Evolutionary conservation across 441 rosid species (phyloP), one percentile per base, ranked within the genome.

Genomic region (Biscutella laevigata): DNA sequence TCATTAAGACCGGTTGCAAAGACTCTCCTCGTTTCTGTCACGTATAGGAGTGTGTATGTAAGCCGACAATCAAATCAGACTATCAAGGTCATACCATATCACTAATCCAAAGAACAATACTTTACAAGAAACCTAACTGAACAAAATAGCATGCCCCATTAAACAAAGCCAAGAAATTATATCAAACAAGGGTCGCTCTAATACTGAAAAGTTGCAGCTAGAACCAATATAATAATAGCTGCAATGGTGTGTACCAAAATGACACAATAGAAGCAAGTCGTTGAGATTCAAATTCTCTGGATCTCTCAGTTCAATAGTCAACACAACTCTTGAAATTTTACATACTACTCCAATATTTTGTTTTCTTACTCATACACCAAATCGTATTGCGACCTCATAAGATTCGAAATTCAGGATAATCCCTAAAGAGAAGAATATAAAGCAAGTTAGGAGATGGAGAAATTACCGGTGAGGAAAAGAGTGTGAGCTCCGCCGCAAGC

Each of bases 401-500:
- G 49, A 45, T 16, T 29, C 35, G 16, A 25, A 37, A 6, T 34
- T 40, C 1, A 2, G n/a, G 29, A 37, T 7, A 16, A 42, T 19
- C 22, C 5, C 1, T 3, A 39, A 49, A 61, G 22, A 32, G 12
- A 26, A 25, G 35, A n/a, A 28, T 15, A 40, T 2, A 43, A 14
- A 27, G 37, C 7, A 57, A 9, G 17, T 5, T 5, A 2, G 14
- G 6, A 44, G 25, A n/a, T 7, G 40, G 34, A 62, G 10, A 13
- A 34, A 37, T 54, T 52, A 86, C 97, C 95, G 42, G 98, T 79
- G 61, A 90, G 78, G 85, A 87, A 85, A 44, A 87, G 88, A 22
- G 98, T 81, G 66, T 91, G 98, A 57, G 98, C 96, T 25, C 98
- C 98, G 19, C 98, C 98, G 50, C 98, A 91, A 59, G 98, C 74